Evolutionary conservation across 768 basidiomycete species (phyloP).

Genomic region (Pisolithus sp.): DNA sequence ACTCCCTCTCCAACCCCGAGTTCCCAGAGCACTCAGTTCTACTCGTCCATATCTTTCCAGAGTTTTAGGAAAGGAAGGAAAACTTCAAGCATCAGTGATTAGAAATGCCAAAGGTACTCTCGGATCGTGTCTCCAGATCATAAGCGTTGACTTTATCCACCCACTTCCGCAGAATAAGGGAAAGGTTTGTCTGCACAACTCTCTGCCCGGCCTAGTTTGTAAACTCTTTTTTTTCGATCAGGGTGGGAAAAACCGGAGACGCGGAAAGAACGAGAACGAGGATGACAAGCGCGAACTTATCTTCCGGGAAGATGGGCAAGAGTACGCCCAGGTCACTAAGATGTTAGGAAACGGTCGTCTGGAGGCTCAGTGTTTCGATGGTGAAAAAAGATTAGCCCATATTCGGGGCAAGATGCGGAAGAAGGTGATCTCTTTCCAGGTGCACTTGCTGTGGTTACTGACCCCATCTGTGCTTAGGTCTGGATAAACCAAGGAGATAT

Average conservation of each 20-base stretch:
- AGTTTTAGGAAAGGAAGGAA: background rate
- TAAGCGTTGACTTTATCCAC: slow-evolving; percentile 8
- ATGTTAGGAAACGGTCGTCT: slow-evolving; percentile 98
- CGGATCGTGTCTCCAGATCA: background rate
- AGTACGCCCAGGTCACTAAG: slow-evolving; percentile 97
- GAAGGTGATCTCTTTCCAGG: slow-evolving; percentile 58
- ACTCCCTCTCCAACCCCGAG: background rate
- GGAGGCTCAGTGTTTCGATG: slow-evolving; percentile 96
- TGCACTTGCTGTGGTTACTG: background rate
- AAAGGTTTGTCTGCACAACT: slow-evolving; percentile 42
- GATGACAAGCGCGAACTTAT: slow-evolving; percentile 98
- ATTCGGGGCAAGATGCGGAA: slow-evolving; percentile 99
- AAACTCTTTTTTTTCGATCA: slow-evolving; percentile 26
- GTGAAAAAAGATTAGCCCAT: slow-evolving; percentile 95
- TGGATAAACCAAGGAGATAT: slow-evolving; percentile 99
- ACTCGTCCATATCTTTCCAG: background rate
- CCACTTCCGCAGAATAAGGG: slow-evolving; percentile 54
- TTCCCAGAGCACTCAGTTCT: background rate
- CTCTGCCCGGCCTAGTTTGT: background rate
- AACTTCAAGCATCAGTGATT: slow-evolving; percentile 10
- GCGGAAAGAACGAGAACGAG: slow-evolving; percentile 99
- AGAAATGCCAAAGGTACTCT: slow-evolving; percentile 47
- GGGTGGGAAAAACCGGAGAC: slow-evolving; percentile 99
- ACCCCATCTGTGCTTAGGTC: slow-evolving; percentile 49
- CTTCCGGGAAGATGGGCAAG: slow-evolving; percentile 97